Evolutionary conservation across 345 rosid species (phyloP).

Genomic region (Trapa incisa): DNA sequence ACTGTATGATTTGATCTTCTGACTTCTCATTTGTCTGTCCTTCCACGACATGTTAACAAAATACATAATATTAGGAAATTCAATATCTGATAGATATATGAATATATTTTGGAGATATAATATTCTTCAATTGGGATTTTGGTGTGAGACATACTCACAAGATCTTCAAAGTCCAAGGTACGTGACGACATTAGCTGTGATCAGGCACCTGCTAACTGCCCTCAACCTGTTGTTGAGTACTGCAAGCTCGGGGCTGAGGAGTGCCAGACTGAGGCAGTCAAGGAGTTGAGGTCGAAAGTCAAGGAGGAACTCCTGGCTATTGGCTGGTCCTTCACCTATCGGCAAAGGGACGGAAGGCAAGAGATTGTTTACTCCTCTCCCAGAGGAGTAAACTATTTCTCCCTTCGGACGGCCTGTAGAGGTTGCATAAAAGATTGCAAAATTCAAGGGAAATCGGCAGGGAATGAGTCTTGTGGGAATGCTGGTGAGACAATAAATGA

Average conservation of each 20-base stretch:
- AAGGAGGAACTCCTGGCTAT: conserved; percentile 33
- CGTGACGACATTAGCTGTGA: background rate
- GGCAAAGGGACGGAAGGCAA: conserved; percentile 8
- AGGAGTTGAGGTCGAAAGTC: conserved; percentile 19
- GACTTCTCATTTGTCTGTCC: too few relatives aligned
- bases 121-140: too few relatives aligned
- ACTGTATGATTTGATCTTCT: too few relatives aligned
- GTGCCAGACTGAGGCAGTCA: background rate
- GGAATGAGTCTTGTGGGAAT: background rate
- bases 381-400: conserved; percentile 19
- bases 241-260: conserved; percentile 7
- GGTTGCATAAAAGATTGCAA: conserved; percentile 9
- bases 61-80: too few relatives aligned
- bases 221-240: conserved; percentile 36
- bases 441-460: background rate
- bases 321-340: conserved; percentile 33
- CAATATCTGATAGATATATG: too few relatives aligned
- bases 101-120: too few relatives aligned
- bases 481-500: conserved; percentile 6
- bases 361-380: conserved; percentile 26
- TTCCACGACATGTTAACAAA: too few relatives aligned
- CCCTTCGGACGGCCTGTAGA: conserved; percentile 41
- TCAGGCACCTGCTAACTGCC: conserved; percentile 30
- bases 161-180: conserved; percentile 5
- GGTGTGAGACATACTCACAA: background rate